Evolutionary conservation across 2,329 filamentous ascomycete genomes (phyloP), one percentile per base, ranked within the genome.

Genomic region (Alternaria burnsii): DNA sequence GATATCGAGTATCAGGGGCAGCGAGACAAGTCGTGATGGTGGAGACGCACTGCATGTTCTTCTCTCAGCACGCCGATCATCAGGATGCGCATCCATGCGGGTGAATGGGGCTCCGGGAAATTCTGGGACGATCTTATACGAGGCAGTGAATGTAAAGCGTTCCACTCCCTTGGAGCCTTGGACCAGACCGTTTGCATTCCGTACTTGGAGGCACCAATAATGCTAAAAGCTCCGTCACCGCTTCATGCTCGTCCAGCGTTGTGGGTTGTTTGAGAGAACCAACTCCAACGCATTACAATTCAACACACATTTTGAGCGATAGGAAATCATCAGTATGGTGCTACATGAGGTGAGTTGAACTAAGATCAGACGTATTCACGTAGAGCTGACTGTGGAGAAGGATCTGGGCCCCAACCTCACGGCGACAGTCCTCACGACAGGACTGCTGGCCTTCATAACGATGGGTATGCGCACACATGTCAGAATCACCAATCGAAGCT

Each of bases 401-500:
- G 67, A 67, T 36, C 55, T 66, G 5, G 56, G 60, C 28, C 60
- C 65, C 22, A 61, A 67, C 30, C 61, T 72, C 14, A 62, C 69
- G 28, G 70, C 62, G n/a, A 57, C 66, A 5, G 59, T 72, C 20
- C 56, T 72, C 24, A 55, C 47, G 10, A 58, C 66, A 22, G 63
- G 61, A 14, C 40, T 60, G 16, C 43, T 71, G 12, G 66, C 64
- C 6, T 69, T 63, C 46, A 43, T 62, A 4, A 54, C 63, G 5
- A 69, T 66, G 47, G 59, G 36, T 3, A 55, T 72, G 36, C 69
- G 69, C 10, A 50, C 64, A 4, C 67, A 71, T 42, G 68, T 64
- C 16, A 48, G 69, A 18, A 22, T 70, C 11, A 63, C 54, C 22
- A 64, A 59, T 26, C 46, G 59, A 10, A 60, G 65, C 11, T 77